Conservation (phyloP, 2,329 filamentous ascomycete species). For the Paecilomyces sp. region DNA sequence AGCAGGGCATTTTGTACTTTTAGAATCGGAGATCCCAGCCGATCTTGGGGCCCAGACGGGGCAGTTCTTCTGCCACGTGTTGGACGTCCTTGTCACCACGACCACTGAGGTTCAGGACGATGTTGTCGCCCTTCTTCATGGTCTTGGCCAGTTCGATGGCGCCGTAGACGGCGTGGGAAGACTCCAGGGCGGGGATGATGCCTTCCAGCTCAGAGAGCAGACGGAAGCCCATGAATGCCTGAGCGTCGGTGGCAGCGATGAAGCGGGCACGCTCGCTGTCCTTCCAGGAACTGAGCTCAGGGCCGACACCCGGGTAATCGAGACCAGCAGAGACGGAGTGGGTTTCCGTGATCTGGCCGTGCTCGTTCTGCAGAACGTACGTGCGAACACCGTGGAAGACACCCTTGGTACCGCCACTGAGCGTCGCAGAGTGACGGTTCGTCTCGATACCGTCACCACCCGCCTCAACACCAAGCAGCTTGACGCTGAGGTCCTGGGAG, state of each 20-base stretch:
- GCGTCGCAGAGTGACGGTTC: conserved; percentile 74
- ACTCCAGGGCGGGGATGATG: conserved; percentile 93
- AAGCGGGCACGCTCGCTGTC: conserved; percentile 80
- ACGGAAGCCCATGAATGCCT: conserved; percentile 83
- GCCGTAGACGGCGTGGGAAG: conserved; percentile 84
- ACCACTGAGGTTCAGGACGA: conserved; percentile 90
- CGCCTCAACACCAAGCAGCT: conserved; percentile 88
- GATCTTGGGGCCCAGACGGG: conserved; percentile 80
- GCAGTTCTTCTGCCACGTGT: conserved; percentile 91
- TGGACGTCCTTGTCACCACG: conserved; percentile 98
- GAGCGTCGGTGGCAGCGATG: conserved; percentile 81
- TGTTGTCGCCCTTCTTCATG: conserved; percentile 78
- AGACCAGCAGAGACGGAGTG: conserved; percentile 95
- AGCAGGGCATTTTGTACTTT: neutral
- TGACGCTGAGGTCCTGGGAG: conserved; percentile 73
- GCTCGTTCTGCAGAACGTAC: conserved; percentile 85
- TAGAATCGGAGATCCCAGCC: conserved; percentile 48
- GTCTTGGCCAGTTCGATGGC: conserved; percentile 86
- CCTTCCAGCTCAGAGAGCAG: conserved; percentile 82
- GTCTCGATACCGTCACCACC: conserved; percentile 91
- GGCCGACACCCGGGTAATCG: conserved; percentile 94
- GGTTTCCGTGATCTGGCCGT: conserved; percentile 90
- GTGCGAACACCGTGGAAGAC: conserved; percentile 94
- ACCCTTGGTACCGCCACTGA: conserved; percentile 79
- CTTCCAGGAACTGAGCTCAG: conserved; percentile 89